A percentile compares a stretch with the other conserved stretches of the same genome.
Conservation (phyloP, 306 rosid species). For the Cucurbita moschata region DNA sequence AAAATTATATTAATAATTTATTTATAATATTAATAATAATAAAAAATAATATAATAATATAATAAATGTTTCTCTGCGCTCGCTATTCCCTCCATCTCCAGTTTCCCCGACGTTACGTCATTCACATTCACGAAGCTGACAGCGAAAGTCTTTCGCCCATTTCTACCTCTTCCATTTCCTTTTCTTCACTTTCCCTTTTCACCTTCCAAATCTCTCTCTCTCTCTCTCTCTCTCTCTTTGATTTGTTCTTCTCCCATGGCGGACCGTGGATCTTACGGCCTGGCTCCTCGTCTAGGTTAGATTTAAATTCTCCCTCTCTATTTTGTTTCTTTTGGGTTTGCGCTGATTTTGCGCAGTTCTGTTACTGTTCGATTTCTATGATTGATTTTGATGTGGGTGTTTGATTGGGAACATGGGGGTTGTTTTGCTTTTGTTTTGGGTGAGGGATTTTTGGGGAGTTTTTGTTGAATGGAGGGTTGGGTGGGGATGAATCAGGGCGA, state of each 20-base stretch:
- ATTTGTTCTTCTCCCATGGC: constrained; percentile 35
- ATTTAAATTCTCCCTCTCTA: constrained; percentile 6
- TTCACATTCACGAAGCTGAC: constrained; percentile 10
- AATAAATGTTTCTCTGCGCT: neutral
- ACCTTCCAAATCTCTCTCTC: neutral
- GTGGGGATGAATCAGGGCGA: neutral
- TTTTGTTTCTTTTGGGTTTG: neutral
- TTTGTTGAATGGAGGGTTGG: neutral
- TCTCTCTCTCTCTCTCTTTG: neutral
- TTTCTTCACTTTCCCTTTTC: neutral
- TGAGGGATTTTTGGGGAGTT: neutral
- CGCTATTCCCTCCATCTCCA: neutral
- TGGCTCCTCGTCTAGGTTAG: constrained; percentile 67
- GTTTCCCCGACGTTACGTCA: constrained; percentile 10
- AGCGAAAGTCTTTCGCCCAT: constrained; percentile 2
- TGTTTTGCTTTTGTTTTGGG: neutral
- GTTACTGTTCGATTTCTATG: neutral
- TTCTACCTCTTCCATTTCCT: neutral
- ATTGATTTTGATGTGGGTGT: neutral
- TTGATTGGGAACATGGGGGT: neutral
- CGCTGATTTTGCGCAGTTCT: neutral
- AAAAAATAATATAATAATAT: neutral
- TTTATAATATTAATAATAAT: too few species aligned
- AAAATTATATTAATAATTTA: neutral
- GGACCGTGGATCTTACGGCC: constrained; percentile 44